Conservation (phyloP, 768 basidiomycete genomes). For the Tricholoma bakamatsutake region DNA sequence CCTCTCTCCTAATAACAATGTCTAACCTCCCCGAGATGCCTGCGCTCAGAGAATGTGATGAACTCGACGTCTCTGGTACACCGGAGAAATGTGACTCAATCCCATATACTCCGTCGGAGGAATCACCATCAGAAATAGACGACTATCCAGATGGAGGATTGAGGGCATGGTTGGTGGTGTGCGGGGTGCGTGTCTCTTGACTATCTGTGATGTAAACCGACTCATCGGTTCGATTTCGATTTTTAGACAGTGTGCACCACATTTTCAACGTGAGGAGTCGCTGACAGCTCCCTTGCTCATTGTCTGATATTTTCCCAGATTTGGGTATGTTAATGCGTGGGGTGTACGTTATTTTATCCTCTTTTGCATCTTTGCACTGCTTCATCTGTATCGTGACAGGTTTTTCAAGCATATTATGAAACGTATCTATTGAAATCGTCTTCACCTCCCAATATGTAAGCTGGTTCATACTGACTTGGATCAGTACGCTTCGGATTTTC, state of each 20-base stretch:
- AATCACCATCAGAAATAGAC: conserved; percentile 2
- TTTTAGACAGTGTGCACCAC: conserved; percentile 20
- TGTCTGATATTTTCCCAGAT: conserved; percentile 21
- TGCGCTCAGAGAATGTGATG: neutral
- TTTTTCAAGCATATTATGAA: conserved; percentile 59
- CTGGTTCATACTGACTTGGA: neutral
- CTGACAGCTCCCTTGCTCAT: neutral
- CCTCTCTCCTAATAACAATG: neutral
- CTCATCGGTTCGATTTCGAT: neutral
- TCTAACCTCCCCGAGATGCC: neutral
- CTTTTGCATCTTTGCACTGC: neutral
- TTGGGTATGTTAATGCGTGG: conserved; percentile 53
- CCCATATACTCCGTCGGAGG: neutral
- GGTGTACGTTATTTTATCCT: conserved; percentile 33
- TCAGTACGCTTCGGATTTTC: conserved; percentile 33
- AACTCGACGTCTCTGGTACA: neutral
- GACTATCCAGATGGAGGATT: conserved; percentile 40
- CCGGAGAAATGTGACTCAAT: neutral
- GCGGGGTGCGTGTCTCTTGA: conserved; percentile 29
- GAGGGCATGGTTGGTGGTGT: conserved; percentile 38
- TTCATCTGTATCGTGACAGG: conserved; percentile 21
- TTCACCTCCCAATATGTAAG: conserved; percentile 51
- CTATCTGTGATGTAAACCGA: neutral
- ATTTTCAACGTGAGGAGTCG: conserved; percentile 34
- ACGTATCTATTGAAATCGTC: conserved; percentile 33